Evolutionary conservation across 495 filamentous ascomycete genomes (phyloP), one percentile per base, ranked within the genome.

Genomic region (Evansstolkia leycettana): DNA sequence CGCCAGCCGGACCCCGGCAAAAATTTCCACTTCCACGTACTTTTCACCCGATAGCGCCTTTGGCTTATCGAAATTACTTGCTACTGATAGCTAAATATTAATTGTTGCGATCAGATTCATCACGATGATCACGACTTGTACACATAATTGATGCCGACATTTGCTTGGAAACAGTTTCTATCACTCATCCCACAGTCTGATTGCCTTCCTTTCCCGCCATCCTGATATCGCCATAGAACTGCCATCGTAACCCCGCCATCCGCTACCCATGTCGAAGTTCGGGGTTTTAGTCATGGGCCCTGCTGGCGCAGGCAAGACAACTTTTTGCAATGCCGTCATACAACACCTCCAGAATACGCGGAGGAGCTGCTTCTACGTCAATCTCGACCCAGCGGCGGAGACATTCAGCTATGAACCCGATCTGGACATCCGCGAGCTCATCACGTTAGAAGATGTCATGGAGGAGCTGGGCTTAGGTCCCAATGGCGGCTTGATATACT

Each of bases 391-490:
- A 8, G 90, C 90, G 38, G 90, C 90, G 45, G 88, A 95, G 57
- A 73, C 78, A 28, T 96, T 98, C 57, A 72, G 75, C 46, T 92
- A 94, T 55, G 67, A 84, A 43, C 90, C 90, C 1, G 90, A 96
- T 51, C 74, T 96, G 43, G 90, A 98, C 54, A 98, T 98, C 66
- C 88, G 86, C 52, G 88, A 96, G 37, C 73, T 95, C 17, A 94
- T 98, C 57, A 85, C 82, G 2, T 75, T 98, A 31, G 82, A 93
- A 50, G 90, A 98, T 76, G 90, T 93, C 17, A 98, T 98, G 90
- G 90, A 95, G 38, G 90, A 96, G 61, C 74, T 94, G 71, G 72
- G 75, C 28, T 71, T 95, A 5, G 90, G 90, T 3, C 90, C 90
- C 17, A 98, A 98, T 50, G 90, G 90, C 25, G 90, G 88, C 6